Evolutionary conservation across 495 filamentous ascomycete species (phyloP).

Genomic region (Recurvomyces mirabilis): DNA sequence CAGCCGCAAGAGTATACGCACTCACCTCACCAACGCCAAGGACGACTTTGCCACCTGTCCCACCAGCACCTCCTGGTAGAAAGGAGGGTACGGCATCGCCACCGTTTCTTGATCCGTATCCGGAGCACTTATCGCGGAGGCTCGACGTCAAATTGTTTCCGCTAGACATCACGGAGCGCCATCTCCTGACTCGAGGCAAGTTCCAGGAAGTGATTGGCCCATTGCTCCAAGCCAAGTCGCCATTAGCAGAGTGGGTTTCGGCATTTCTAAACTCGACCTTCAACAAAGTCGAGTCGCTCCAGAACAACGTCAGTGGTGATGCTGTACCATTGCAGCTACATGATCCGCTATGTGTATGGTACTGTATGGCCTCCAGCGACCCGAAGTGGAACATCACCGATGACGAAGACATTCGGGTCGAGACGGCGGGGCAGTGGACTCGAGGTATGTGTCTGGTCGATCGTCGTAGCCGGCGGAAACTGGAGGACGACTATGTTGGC

Average conservation of each 20-base stretch:
- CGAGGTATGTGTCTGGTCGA: slow-evolving; percentile 82
- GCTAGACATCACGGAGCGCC: slow-evolving; percentile 74
- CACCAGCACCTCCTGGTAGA: slow-evolving; percentile 22
- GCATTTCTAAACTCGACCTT: slow-evolving; percentile 72
- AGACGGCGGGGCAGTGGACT: slow-evolving; percentile 88
- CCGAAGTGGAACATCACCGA: slow-evolving; percentile 36
- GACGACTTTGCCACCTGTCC: slow-evolving; percentile 54
- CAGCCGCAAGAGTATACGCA: slow-evolving; percentile 79
- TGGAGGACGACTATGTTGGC: slow-evolving; percentile 35
- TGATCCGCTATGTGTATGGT: slow-evolving; percentile 84
- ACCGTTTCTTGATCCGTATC: slow-evolving; percentile 51
- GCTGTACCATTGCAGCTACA: slow-evolving; percentile 61
- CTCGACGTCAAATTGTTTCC: slow-evolving; percentile 76
- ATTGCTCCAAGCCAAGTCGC: slow-evolving; percentile 47
- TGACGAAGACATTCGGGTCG: slow-evolving; percentile 67
- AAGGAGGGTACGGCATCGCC: slow-evolving; percentile 21
- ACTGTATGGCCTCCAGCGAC: slow-evolving; percentile 43
- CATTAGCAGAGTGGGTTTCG: slow-evolving; percentile 70
- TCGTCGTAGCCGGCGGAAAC: slow-evolving; percentile 46
- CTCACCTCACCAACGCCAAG: slow-evolving; percentile 69
- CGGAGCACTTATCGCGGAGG: slow-evolving; percentile 46
- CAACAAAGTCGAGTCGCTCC: slow-evolving; percentile 52
- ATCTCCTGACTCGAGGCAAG: slow-evolving; percentile 49
- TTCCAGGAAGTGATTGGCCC: slow-evolving; percentile 47
- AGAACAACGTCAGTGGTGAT: slow-evolving; percentile 43